phyloP scores from a whole-genome alignment of 2,329 filamentous ascomycete genomes.

The Curvularia lunata region DNA sequence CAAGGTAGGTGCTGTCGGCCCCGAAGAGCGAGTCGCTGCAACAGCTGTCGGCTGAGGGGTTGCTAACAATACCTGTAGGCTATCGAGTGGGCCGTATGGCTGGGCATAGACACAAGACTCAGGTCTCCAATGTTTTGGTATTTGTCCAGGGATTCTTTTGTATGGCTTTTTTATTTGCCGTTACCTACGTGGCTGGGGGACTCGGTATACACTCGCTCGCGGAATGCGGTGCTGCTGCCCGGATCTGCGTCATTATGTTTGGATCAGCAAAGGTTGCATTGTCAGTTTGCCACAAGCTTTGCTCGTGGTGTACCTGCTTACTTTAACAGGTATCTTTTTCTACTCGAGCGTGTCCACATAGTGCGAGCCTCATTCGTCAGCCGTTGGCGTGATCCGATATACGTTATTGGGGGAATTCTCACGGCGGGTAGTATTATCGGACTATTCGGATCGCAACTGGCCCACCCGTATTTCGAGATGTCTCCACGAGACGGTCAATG shows the following conservation, averaged over 20 bases:
- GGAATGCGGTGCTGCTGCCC: constrained; percentile 42
- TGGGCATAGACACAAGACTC: constrained; percentile 16
- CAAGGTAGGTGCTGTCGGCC: constrained; percentile 22
- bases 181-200: constrained; percentile 35
- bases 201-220: constrained; percentile 34
- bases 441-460: constrained; percentile 30
- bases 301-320: neutral
- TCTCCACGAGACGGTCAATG: constrained; percentile 38
- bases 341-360: constrained; percentile 49
- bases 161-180: constrained; percentile 34
- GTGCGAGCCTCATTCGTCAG: constrained; percentile 39
- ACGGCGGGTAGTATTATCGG: constrained; percentile 29
- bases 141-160: constrained; percentile 29
- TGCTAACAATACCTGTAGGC: constrained; percentile 15
- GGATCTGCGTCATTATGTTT: constrained; percentile 48
- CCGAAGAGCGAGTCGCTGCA: no score
- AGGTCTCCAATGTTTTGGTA: constrained; percentile 25
- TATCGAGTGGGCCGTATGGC: constrained; percentile 29
- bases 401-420: constrained; percentile 34
- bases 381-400: constrained; percentile 41
- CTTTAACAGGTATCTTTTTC: constrained; percentile 41
- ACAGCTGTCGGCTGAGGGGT: neutral
- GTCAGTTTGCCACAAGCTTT: constrained; percentile 14
- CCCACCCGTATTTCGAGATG: constrained; percentile 36
- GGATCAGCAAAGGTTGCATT: constrained; percentile 39